Evolutionary conservation across 225 moss, liverwort and hornwort genomes (phyloP), one percentile per base, ranked within the genome.

Genomic region (Pseudisothecium myosuroides): DNA sequence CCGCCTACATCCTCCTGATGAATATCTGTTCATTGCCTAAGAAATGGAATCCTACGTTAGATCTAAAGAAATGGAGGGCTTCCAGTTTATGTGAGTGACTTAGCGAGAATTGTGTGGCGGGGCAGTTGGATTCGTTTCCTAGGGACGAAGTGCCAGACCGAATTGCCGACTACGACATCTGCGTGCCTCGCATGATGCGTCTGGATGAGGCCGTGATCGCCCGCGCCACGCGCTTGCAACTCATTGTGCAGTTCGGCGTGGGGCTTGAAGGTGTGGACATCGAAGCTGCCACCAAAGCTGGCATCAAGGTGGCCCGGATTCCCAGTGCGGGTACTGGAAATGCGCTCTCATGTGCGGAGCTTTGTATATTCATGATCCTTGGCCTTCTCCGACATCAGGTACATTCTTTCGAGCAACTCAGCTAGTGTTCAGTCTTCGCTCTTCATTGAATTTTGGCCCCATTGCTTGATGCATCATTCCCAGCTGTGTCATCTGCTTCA

Each of bases 201-300:
- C 73, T 97, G 31, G 94, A 93, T 88, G 87, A 92, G 29, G 66
- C 89, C 54, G 80, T 90, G 24, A 92, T 97, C 67, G 95, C 93
- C 39, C 93, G 91, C 28, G 97, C 93, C 52, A 94, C 93, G 73
- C 94, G 86, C 75, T 77, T 97, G 84, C 93, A 94, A 86, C 92
- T 97, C 75, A 91, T 97, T 65, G 64, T 95, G 85, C 97, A 97
- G 88, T 96, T 95, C 88, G 96, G 97, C 32, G 96, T 97, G 87
- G 97, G 97, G 31, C 91, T 97, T 18, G 97, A 97, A 65, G 95
- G 96, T 14, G 94, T 97, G 92, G 96, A 97, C 87, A 79, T 97
- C 27, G 93, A 94, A 83, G 94, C 97, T 18, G 96, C 97, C n/a
- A 96, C 95, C 43, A 76, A 59, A 76, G 89, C 92, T 78, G 95